Percentiles rank a stretch among this genome's conserved stretches.
Evolutionary conservation across 2,329 filamentous ascomycete genomes (phyloP).

Genomic region (Colletotrichum musae): DNA sequence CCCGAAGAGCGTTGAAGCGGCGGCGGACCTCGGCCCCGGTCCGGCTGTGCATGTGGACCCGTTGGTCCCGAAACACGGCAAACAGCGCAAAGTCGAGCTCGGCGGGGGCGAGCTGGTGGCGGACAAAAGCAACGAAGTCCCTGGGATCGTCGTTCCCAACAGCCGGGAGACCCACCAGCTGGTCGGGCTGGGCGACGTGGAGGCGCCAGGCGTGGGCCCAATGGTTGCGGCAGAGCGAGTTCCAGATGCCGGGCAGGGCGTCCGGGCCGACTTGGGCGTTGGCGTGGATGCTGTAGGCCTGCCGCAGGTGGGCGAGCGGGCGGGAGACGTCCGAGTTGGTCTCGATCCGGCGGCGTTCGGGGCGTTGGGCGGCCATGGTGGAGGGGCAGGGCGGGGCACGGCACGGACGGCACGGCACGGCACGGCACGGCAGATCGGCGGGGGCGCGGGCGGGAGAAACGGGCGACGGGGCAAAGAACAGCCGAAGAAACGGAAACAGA

Average conservation of each 20-base stretch:
- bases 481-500: no score
- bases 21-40: background rate
- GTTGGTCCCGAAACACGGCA: background rate
- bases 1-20: constrained; percentile 2
- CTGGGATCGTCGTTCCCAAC: background rate
- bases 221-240: background rate
- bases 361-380: background rate
- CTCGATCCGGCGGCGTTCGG: background rate
- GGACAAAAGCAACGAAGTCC: constrained; percentile 8
- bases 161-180: background rate
- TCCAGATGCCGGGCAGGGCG: background rate
- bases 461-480: no score
- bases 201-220: constrained; percentile 13
- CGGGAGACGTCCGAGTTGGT: constrained; percentile 3
- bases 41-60: background rate
- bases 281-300: constrained; percentile 1
- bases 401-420: no score
- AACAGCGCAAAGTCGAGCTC: constrained; percentile 13
- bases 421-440: no score
- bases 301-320: background rate
- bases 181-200: background rate
- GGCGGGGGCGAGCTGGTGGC: background rate
- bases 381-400: background rate
- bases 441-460: no score
- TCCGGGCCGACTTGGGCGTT: constrained; percentile 1